Base-by-base conservation (phyloP, 2,329 filamentous ascomycete genomes). In the Chaetoscypha palmicola region DNA sequence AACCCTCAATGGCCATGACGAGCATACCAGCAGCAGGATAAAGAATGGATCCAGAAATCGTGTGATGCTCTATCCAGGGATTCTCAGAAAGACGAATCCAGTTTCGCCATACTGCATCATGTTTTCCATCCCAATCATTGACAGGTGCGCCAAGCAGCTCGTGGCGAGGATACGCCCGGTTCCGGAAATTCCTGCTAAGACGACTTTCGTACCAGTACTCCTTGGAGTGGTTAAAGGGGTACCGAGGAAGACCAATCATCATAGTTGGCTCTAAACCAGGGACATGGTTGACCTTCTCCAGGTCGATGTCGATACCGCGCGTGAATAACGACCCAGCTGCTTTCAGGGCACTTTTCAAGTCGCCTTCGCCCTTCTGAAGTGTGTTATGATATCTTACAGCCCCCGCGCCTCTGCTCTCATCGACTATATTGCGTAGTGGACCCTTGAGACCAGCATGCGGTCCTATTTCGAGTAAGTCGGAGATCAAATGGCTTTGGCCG, bases 11-110 rank as follows among this genome's bases (percentile, higher is more conserved):
- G 7, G 54, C 59, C 56, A 61, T 58, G 11, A 52, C 41, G 3
- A 63, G 37, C 41, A 61, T 61, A 10, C 53, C 60, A 9, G 59
- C 58, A 7, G 34, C 52, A 1, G 62, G 62, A 39, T 58, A 63
- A 1, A 63, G 43, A 16, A 58, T 46, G 2, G 45, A 31, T 3
- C 36, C 40, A 2, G 45, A 33, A 12, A 62, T 40, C 12, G 21
- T 20, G 19, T 64, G 62, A 19, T 58, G 54, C 8, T 43, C 21
- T 7, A 65, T 19, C 62, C 61, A 64, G 5, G 54, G 52, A 2
- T 50, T 42, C 31, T 63, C 51, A 1, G 50, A 45, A 5, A 55
- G 28, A 1, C 36, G 22, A 4, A 65, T 26, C 2, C 54, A 21
- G 32, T 60, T 58, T 1, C 59, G 43, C 62, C 62, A 65, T 2